phyloP scores from a whole-genome alignment of 2,329 filamentous ascomycete genomes.

The Beauveria sp. region DNA sequence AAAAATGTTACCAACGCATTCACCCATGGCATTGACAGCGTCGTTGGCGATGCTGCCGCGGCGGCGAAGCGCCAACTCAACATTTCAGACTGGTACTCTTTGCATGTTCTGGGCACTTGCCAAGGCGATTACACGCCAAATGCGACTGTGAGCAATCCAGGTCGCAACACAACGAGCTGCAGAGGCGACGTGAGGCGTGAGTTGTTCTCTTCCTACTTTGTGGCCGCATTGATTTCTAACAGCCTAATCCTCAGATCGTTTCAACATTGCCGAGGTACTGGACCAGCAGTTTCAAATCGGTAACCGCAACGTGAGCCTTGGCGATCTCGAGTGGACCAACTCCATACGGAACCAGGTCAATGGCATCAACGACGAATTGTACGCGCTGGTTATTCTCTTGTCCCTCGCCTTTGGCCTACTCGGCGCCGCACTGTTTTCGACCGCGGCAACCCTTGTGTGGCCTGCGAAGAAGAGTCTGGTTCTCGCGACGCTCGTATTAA shows the following conservation, averaged over 20 bases:
- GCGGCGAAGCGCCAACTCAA: slow-evolving; percentile 35
- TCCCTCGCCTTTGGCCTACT: slow-evolving; percentile 34
- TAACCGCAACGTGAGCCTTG: slow-evolving; percentile 35
- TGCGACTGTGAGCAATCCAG: slow-evolving; percentile 26
- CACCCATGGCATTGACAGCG: slow-evolving; percentile 30
- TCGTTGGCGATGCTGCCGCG: slow-evolving; percentile 32
- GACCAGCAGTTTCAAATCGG: slow-evolving; percentile 39
- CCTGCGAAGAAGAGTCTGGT: slow-evolving; percentile 19
- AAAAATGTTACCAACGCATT: slow-evolving; percentile 16
- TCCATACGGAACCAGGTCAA: slow-evolving; percentile 39
- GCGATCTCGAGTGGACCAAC: slow-evolving; percentile 36
- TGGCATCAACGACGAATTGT: slow-evolving; percentile 39
- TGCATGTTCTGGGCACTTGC: slow-evolving; percentile 41
- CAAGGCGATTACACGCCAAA: slow-evolving; percentile 39
- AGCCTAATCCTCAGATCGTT: neutral
- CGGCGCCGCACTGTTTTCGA: slow-evolving; percentile 35
- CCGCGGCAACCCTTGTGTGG: slow-evolving; percentile 28
- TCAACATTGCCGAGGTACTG: slow-evolving; percentile 41
- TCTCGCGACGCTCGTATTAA: slow-evolving; percentile 30
- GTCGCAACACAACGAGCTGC: slow-evolving; percentile 38
- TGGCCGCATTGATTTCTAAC: neutral
- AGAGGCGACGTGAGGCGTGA: slow-evolving; percentile 33
- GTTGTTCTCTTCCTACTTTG: slow-evolving; percentile 12
- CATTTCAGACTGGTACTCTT: slow-evolving; percentile 43
- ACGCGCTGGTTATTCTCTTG: slow-evolving; percentile 42